phyloP scores from a whole-genome alignment of 192 early-diverging fungal genomes.

The Backusella australiensis region DNA sequence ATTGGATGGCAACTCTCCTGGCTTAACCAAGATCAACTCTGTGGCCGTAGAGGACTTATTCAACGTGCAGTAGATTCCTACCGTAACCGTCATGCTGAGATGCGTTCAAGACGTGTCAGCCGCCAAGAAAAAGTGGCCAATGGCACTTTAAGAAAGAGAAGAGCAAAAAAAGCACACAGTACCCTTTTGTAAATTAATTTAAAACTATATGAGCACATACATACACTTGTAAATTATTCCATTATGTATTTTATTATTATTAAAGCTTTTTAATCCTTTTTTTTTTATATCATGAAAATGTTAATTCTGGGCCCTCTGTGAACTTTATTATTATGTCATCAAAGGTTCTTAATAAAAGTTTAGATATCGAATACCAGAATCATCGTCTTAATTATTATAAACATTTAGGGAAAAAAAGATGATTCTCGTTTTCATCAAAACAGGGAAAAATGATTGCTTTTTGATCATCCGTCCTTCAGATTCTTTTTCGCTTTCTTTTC shows the following conservation, averaged over 20 bases:
- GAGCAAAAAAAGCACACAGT: constrained; percentile 11
- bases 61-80: constrained; percentile 79
- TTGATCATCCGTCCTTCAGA: background rate
- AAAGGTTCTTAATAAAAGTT: background rate
- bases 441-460: background rate
- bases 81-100: constrained; percentile 56
- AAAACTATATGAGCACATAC: background rate
- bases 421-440: no score
- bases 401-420: no score
- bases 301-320: background rate
- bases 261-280: background rate
- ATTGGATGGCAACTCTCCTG: constrained; percentile 72
- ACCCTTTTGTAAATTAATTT: background rate
- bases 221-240: background rate
- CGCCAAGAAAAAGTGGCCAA: constrained; percentile 66
- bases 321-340: background rate
- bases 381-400: no score
- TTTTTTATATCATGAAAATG: background rate
- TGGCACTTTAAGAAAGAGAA: constrained; percentile 46
- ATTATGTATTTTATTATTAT: background rate
- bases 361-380: no score
- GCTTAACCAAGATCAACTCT: constrained; percentile 59
- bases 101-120: constrained; percentile 61
- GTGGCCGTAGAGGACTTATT: constrained; percentile 63
- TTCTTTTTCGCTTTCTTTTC: background rate